Conservation (phyloP, 1,284 basidiomycete genomes). For the Malassezia furfur region DNA sequence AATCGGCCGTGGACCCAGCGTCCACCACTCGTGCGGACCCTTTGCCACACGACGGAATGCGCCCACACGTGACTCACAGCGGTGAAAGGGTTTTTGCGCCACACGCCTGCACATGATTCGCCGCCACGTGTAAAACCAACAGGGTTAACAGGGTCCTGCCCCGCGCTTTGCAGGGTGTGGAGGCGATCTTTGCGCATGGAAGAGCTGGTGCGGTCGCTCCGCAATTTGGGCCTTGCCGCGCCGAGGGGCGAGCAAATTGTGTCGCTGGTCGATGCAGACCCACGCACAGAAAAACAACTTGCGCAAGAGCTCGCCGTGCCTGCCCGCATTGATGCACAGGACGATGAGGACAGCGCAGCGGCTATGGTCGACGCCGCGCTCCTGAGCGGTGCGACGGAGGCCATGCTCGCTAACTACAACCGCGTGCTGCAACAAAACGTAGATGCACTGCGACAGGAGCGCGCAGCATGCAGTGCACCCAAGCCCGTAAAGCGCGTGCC, state of each 20-base stretch:
- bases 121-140: no score
- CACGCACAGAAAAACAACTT: conserved; percentile 32
- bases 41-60: no score
- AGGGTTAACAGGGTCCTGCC: no score
- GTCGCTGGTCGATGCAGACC: conserved; percentile 33
- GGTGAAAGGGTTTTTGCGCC: no score
- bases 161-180: not conserved
- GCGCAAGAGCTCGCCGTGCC: conserved; percentile 35
- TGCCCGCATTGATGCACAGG: not conserved
- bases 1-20: no score
- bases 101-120: no score
- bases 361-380: conserved; percentile 39
- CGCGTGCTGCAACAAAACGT: conserved; percentile 28
- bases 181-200: conserved; percentile 27
- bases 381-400: conserved; percentile 38
- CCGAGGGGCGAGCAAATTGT: conserved; percentile 39
- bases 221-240: conserved; percentile 30
- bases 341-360: conserved; percentile 15
- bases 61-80: no score
- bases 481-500: conserved; percentile 33
- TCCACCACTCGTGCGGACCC: no score
- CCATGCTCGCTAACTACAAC: conserved; percentile 40
- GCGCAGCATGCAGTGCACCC: conserved; percentile 16
- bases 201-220: conserved; percentile 37
- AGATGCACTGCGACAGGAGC: conserved; percentile 23